These are phyloP conservation scores for Dendryphion nanum DNA, from an alignment of 2,329 filamentous ascomycete genomes.

Conservation along the genomic window DNA sequence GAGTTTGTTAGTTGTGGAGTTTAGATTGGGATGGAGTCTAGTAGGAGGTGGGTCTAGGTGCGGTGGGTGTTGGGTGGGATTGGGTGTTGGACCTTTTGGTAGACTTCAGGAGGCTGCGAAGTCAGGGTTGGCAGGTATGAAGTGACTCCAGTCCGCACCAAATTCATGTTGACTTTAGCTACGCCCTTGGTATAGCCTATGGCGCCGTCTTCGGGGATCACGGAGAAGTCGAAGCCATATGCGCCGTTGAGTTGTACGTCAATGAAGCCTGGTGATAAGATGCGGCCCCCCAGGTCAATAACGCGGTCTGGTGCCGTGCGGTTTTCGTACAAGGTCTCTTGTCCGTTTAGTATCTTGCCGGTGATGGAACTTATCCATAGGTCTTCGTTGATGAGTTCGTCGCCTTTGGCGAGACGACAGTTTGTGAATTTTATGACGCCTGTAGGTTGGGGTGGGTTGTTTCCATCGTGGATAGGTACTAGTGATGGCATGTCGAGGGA, in stretches of 20 bases:
- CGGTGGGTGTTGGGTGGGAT: neutral
- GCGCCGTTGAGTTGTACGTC: slow-evolving; percentile 91
- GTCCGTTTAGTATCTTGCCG: slow-evolving; percentile 76
- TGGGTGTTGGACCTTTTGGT: slow-evolving; percentile 60
- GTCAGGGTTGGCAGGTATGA: slow-evolving; percentile 84
- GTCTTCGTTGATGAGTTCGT: slow-evolving; percentile 69
- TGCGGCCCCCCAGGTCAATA: slow-evolving; percentile 78
- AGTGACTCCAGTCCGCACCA: slow-evolving; percentile 80
- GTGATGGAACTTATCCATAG: slow-evolving; percentile 84
- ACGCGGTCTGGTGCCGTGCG: slow-evolving; percentile 68
- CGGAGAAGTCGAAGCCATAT: slow-evolving; percentile 90
- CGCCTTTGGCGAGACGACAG: slow-evolving; percentile 71
- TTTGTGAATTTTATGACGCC: slow-evolving; percentile 86
- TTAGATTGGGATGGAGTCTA: slow-evolving; percentile 8
- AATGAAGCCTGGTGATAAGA: slow-evolving; percentile 82
- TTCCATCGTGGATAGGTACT: slow-evolving; percentile 28
- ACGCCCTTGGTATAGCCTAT: slow-evolving; percentile 71
- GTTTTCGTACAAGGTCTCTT: slow-evolving; percentile 66
- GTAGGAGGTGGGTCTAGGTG: neutral
- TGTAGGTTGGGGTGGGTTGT: slow-evolving; percentile 29
- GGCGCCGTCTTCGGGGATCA: slow-evolving; percentile 60
- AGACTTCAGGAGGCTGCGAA: slow-evolving; percentile 77
- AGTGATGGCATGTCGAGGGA: slow-evolving; percentile 39
- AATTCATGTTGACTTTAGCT: slow-evolving; percentile 64
- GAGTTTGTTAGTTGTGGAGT: slow-evolving; percentile 2